Evolutionary conservation across 2,329 filamentous ascomycete species (phyloP).

Genomic region (Cercospora brassicicola): DNA sequence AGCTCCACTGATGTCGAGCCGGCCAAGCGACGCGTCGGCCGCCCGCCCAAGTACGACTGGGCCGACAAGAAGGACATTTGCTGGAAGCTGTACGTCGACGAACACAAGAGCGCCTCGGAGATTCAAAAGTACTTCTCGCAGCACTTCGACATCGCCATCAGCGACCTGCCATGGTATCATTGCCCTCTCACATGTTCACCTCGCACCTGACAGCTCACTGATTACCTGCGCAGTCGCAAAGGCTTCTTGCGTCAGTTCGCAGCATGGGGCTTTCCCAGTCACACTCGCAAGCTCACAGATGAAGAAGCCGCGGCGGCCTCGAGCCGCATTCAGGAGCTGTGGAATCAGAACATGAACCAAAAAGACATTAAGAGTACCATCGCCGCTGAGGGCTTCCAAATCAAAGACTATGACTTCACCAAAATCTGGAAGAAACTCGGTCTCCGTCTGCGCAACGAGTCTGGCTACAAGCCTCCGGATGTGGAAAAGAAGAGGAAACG

Average conservation of each 20-base stretch:
- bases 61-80: constrained; percentile 65
- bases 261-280: constrained; percentile 70
- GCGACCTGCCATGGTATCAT: constrained; percentile 56
- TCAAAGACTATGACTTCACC: constrained; percentile 55
- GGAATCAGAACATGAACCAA: constrained; percentile 71
- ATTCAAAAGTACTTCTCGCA: constrained; percentile 68
- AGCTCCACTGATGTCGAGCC: neutral
- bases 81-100: constrained; percentile 73
- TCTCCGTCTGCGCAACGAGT: constrained; percentile 30
- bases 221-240: constrained; percentile 12
- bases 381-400: constrained; percentile 69
- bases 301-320: constrained; percentile 69
- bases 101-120: constrained; percentile 70
- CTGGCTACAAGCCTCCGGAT: constrained; percentile 25
- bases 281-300: constrained; percentile 68
- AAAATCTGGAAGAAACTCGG: constrained; percentile 64
- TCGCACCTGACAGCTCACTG: neutral
- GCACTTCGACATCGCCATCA: constrained; percentile 42
- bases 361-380: constrained; percentile 71
- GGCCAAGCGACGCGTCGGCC: constrained; percentile 2
- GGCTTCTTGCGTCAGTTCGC: constrained; percentile 36
- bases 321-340: constrained; percentile 70
- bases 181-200: constrained; percentile 53
- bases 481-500: constrained; percentile 42
- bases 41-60: constrained; percentile 57